Conservation (phyloP, 179 eudicot genomes). For the Spinacia oleracea region DNA sequence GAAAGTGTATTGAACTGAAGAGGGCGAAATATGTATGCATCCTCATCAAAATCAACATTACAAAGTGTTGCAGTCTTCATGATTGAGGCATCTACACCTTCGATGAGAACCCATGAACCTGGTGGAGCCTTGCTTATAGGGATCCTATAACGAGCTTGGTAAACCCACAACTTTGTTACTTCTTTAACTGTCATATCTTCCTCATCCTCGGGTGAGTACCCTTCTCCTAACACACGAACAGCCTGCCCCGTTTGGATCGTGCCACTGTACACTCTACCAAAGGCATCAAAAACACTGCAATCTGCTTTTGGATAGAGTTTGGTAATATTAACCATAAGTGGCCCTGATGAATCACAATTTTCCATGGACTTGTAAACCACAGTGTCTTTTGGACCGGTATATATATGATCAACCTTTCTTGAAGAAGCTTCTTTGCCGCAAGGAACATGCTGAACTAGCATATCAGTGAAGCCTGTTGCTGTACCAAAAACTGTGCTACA, state of each 20-base stretch:
- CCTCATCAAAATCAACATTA: conserved; percentile 68
- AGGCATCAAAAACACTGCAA: conserved; percentile 98
- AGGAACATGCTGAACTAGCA: conserved; percentile 94
- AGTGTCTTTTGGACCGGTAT: conserved; percentile 85
- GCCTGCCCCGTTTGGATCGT: conserved; percentile 85
- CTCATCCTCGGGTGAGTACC: conserved; percentile 99
- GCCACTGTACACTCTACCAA: conserved; percentile 98
- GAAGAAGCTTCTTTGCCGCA: conserved; percentile 86
- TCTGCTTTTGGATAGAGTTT: conserved; percentile 95
- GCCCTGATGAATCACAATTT: conserved; percentile 85
- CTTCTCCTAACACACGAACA: conserved; percentile 95
- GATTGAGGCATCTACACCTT: conserved; percentile 99
- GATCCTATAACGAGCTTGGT: conserved; percentile 96
- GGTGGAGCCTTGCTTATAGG: conserved; percentile 97
- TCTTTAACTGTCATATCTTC: conserved; percentile 98
- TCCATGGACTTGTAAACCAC: conserved; percentile 74
- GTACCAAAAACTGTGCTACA: conserved; percentile 98
- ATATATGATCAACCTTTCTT: conserved; percentile 82
- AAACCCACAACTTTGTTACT: conserved; percentile 95
- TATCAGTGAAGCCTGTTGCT: conserved; percentile 98
- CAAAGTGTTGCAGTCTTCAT: conserved; percentile 99
- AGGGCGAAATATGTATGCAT: conserved; percentile 87
- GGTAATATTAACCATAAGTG: conserved; percentile 90
- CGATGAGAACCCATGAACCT: conserved; percentile 99
- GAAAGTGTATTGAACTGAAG: conserved; percentile 98